A percentile compares a stretch with the other conserved stretches of the same genome.
phyloP scores from a whole-genome alignment of 305 asterid genomes.

The Solanum hybrid region DNA sequence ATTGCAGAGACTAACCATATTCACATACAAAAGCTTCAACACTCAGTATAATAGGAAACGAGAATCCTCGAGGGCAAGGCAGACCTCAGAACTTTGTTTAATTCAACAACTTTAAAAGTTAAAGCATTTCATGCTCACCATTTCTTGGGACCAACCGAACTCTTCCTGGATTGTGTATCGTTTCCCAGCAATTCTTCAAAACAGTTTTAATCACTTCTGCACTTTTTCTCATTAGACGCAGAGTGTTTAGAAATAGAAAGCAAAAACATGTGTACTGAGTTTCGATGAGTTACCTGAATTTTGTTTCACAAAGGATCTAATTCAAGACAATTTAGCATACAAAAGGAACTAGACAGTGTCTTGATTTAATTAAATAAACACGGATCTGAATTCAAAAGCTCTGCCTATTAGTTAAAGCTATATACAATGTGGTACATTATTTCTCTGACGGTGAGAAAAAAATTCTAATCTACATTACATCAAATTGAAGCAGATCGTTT shows the following conservation, averaged over 20 bases:
- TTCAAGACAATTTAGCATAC: not conserved
- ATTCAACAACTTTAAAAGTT: not conserved
- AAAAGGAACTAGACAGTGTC: not conserved
- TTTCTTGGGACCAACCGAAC: not conserved
- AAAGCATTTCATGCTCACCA: not conserved
- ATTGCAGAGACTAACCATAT: not conserved
- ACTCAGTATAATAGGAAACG: not conserved
- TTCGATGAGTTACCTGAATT: not conserved
- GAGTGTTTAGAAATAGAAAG: not conserved
- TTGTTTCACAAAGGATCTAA: not conserved
- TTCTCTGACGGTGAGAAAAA: not conserved
- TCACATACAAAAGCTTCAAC: not conserved
- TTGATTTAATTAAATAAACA: not conserved
- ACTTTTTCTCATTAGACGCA: not conserved
- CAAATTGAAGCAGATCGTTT: slow-evolving; percentile 17
- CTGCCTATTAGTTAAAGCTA: slow-evolving; percentile 13
- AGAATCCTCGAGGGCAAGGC: not conserved
- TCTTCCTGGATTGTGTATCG: not conserved
- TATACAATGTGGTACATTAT: slow-evolving; percentile 17
- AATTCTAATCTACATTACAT: slow-evolving; percentile 21
- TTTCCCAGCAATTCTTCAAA: not conserved
- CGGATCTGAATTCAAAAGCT: not conserved
- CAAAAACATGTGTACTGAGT: not conserved
- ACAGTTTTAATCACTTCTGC: not conserved
- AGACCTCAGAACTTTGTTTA: not conserved